Evolutionary conservation across 176 grass and related monocot genomes (phyloP), one percentile per base, ranked within the genome.

Genomic region (Zoysia japonica): DNA sequence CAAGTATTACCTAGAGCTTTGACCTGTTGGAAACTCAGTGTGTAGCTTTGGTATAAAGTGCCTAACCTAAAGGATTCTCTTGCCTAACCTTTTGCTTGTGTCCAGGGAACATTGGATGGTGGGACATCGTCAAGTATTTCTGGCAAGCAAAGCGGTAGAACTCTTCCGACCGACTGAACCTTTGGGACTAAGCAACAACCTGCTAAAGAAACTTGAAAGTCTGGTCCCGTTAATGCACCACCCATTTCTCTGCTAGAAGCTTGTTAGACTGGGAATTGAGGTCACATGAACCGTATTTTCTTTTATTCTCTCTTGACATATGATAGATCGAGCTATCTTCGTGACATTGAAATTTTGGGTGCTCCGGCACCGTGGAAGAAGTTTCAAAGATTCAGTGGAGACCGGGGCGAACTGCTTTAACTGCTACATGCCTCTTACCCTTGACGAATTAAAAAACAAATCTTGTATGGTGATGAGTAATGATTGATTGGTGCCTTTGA

Each of bases 181-280:
- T 89, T 82, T 77, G 78, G 61, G 72, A 38, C 73, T 72, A 85
- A 85, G 83, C 67, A 89, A 89, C 50, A 51, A 89, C 51, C 60
- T 72, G 66, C 87, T 36, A 60, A 51, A 77, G 50, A 68, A 85
- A 72, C 50, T 51, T 54, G 37, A 15, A 52, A 28, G 12, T 42
- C 53, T 60, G 43, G 39, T n/a, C 61, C 60, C 39, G 59, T 61
- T 61, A 20, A 11, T 61, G 59, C 61, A 35, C 50, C 2, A 1
- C 19, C 60, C 41, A 8, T 59, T 5, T 37, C n/a, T 77, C 71
- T 59, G 46, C 14, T 44, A 65, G 65, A 60, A 40, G 17, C 76
- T 43, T 43, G 48, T 5, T n/a, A 45, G 6, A 0, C 40, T 67
- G 40, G 11, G 37, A 44, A 45, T 44, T 1, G 65, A 44, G 13